phyloP scores from a whole-genome alignment of 1,139 yeast species.

The Saccharomyces hybrid region DNA sequence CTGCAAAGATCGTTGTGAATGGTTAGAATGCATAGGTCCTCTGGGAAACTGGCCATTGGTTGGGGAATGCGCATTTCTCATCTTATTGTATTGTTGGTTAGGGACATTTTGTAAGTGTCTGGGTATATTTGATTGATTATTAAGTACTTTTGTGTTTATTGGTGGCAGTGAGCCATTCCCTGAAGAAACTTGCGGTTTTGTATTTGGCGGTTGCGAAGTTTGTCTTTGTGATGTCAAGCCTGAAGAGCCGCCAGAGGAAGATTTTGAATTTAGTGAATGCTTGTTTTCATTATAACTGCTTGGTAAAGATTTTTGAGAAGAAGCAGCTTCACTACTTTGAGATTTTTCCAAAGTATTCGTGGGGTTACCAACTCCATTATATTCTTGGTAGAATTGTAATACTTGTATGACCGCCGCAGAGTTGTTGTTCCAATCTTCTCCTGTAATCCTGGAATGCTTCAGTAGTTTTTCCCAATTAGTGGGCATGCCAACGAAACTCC shows the following conservation, averaged over 20 bases:
- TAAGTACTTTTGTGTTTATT: background rate
- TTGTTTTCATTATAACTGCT: background rate
- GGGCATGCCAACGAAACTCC: constrained; percentile 70
- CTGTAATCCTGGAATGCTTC: constrained; percentile 71
- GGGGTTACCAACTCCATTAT: constrained; percentile 10
- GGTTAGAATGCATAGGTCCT: background rate
- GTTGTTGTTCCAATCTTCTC: constrained; percentile 76
- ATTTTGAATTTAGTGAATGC: background rate
- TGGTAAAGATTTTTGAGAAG: background rate
- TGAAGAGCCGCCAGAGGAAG: background rate
- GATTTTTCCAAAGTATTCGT: background rate
- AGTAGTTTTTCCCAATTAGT: constrained; percentile 71
- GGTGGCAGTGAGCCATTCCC: background rate
- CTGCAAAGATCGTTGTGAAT: background rate
- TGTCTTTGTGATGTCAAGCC: constrained; percentile 30
- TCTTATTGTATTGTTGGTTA: constrained; percentile 1
- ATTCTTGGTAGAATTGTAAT: constrained; percentile 66
- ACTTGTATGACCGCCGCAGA: constrained; percentile 89
- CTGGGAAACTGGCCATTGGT: background rate
- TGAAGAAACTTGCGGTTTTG: background rate
- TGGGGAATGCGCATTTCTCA: constrained; percentile 3
- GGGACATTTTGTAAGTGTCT: background rate
- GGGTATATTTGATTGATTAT: background rate
- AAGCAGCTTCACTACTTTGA: background rate
- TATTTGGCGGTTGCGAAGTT: constrained; percentile 41